Percentiles rank a stretch among this genome's conserved stretches.
Evolutionary conservation across 352 stramenopile genomes (phyloP).

Genomic region (Thalassiosira exigua): DNA sequence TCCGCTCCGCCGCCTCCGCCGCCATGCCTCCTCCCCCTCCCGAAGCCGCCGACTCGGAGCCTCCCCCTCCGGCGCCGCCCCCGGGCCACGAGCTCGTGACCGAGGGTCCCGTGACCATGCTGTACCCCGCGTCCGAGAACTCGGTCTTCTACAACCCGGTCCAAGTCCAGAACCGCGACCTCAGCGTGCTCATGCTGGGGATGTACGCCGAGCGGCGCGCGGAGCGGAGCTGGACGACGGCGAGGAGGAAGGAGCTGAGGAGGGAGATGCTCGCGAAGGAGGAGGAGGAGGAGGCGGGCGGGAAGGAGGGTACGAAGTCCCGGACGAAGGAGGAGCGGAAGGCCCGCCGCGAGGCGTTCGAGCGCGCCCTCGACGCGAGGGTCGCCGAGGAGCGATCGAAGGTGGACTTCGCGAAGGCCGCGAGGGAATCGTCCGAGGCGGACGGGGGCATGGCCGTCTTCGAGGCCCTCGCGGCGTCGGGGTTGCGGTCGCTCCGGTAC

Average conservation of each 20-base stretch:
- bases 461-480: slow-evolving; percentile 97
- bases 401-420: slow-evolving; percentile 34
- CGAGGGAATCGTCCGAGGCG: slow-evolving; percentile 59
- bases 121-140: slow-evolving; percentile 72
- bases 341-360: slow-evolving; percentile 81
- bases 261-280: slow-evolving; percentile 63
- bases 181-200: slow-evolving; percentile 97
- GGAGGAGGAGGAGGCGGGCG: slow-evolving; percentile 1
- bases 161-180: slow-evolving; percentile 98
- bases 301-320: slow-evolving; percentile 24
- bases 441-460: slow-evolving; percentile 93
- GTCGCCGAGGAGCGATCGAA: slow-evolving; percentile 71
- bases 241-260: slow-evolving; percentile 86
- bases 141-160: slow-evolving; percentile 87
- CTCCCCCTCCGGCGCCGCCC: slow-evolving; percentile 1
- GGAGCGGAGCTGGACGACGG: slow-evolving; percentile 73
- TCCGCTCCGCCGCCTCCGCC: too few species aligned
- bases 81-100: slow-evolving; percentile 52
- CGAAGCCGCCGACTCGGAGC: not conserved
- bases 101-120: slow-evolving; percentile 76
- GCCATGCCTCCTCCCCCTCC: not conserved
- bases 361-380: slow-evolving; percentile 85
- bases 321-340: slow-evolving; percentile 61
- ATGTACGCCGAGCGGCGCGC: slow-evolving; percentile 92
- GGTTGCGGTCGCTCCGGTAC: slow-evolving; percentile 98